Base-by-base conservation (phyloP, 2,329 filamentous ascomycete species). In the Penicillium sp. region DNA sequence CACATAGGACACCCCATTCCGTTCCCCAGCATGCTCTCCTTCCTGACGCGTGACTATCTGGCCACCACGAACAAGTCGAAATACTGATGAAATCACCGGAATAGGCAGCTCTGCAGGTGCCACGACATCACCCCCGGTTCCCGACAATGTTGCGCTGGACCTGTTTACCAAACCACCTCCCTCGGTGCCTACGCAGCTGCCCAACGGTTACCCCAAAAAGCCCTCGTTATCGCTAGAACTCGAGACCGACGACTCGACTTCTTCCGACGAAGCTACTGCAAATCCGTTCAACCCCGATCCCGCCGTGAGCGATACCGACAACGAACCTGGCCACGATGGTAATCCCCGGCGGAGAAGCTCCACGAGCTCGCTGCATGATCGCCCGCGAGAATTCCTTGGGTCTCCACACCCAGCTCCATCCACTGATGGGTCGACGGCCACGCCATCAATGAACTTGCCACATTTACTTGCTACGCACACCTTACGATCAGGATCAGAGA, bases 251-350 rank as follows among this genome's bases (percentile, higher is more conserved):
- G 70, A 72, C 53, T 67, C 68, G 43, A 64, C 61, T 18, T 71
- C 67, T 9, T 74, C 70, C 6, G 72, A 73, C 50, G 70, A 76
- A 36, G 72, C 71, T 40, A 69, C 70, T 22, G 55, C 60, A n/a
- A 73, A 79, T 63, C 77, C 76, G 0, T 79, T 80, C 66, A 70
- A 73, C 55, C 70, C 70, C 44, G 71, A 71, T 54, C 60, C 66
- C 37, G 64, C 69, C 41, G 57, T 61, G 44, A 69, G 65, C 46
- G 70, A 71, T 51, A 64, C 68, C 56, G 69, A 72, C 19, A 49
- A 39, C 22, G 61, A 66, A 4, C 51, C 58, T 33, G 56, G 66
- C 24, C 50, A 36, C 31, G 19, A 53, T 43, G 37, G 31, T 13
- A 13, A 37, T 27, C 4, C 22, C 9, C 49, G 19, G n/a, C 47